Evolutionary conservation across 1,284 basidiomycete species (phyloP), one percentile per base, ranked within the genome.

Genomic region (Ganoderma sinense): DNA sequence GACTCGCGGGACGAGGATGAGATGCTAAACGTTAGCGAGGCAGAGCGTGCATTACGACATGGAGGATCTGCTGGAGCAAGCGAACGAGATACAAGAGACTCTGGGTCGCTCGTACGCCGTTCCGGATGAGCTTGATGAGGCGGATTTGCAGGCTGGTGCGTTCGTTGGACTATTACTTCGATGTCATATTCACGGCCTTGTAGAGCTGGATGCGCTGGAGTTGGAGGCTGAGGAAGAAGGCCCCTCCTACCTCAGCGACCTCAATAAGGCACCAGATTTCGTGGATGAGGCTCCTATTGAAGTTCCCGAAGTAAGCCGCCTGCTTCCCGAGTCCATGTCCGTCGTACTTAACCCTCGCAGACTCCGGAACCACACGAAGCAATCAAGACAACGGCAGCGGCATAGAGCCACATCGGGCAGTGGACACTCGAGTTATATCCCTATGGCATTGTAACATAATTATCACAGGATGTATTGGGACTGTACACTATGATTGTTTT

Each of bases 51-150:
- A 98, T 79, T 96, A 93, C 80, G 97, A 99, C 71, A 99, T 99
- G 97, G 97, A 99, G 79, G 98, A 99, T 73, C 81, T 99, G 69
- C 86, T 99, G 71, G 98, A 99, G 77, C 95, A 97, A 80, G 96
- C 97, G 2, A 99, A 98, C 79, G 97, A 99, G 80, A 96, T 99
- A 64, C 97, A 99, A 79, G 97, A 99, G 80, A 92, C 93, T 45
- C 84, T 99, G 51, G 95, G 94, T 13, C 87, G 97, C 72, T 97
- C 95, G 41, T 99, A 99, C 80, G 96, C 94, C 36, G 95, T 99
- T 0, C 97, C 97, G 18, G 98, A 99, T 75, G 98, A 99, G 80
- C 87, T 99, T 59, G 98, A 99, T 83, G 97, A 99, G 81, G 95
- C 94, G 16, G 98, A 99, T 80, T 86, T 99, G 5, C 93, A 98